Percentiles rank a stretch among this genome's conserved stretches.
phyloP scores from a whole-genome alignment of 2,329 filamentous ascomycete genomes.

The Amauroascus verrucosus region DNA sequence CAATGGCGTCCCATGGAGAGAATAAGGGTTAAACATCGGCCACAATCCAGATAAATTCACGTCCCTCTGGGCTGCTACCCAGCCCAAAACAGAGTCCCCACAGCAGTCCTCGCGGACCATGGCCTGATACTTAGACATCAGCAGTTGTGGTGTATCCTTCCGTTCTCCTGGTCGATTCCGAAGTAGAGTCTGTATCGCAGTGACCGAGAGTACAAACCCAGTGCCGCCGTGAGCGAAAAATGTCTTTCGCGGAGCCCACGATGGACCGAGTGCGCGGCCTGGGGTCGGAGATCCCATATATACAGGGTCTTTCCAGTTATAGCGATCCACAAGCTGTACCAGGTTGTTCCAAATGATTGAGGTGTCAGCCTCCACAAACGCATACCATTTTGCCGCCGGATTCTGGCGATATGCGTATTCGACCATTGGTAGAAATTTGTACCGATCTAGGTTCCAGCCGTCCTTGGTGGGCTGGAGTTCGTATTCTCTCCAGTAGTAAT shows the following conservation, averaged over 20 bases:
- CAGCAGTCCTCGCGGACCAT: neutral
- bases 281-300: neutral
- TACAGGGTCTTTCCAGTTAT: neutral
- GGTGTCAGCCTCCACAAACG: neutral
- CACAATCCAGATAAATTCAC: neutral
- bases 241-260: neutral
- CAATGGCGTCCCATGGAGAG: neutral
- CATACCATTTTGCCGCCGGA: neutral
- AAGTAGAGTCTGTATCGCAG: neutral
- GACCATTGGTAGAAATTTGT: neutral
- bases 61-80: neutral
- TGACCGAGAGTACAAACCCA: neutral
- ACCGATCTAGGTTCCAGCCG: neutral
- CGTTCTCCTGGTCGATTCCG: neutral
- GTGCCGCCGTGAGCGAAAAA: neutral
- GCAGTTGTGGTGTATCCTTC: neutral
- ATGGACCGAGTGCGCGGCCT: neutral
- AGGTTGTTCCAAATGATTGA: neutral
- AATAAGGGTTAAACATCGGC: neutral
- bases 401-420: constrained; percentile 2
- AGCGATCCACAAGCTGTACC: neutral
- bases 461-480: neutral
- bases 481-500: neutral
- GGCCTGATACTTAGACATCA: neutral
- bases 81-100: constrained; percentile 2